Evolutionary conservation across 306 rosid genomes (phyloP).

Genomic region (Cicer yamashitae): DNA sequence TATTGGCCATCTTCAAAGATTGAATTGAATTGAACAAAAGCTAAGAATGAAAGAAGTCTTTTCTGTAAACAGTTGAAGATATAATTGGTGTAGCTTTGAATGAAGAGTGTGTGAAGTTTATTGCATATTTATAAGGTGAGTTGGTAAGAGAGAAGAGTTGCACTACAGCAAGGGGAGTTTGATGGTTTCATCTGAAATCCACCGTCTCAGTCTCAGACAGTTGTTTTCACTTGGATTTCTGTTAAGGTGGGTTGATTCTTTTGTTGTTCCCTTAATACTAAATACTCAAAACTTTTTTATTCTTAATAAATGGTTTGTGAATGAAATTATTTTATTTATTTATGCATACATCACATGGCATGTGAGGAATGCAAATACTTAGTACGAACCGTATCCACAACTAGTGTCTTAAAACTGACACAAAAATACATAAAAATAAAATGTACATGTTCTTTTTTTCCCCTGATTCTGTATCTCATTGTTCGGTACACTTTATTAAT

Average conservation of each 20-base stretch:
- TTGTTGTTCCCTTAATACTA: constrained; percentile 9
- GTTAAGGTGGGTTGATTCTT: constrained; percentile 40
- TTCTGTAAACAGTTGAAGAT: background rate
- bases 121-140: constrained; percentile 54
- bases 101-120: constrained; percentile 46
- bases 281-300: constrained; percentile 39
- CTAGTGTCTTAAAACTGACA: constrained; percentile 1
- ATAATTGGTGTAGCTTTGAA: constrained; percentile 35
- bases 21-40: constrained; percentile 2
- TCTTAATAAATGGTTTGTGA: background rate
- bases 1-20: constrained; percentile 58
- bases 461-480: background rate
- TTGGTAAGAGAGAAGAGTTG: constrained; percentile 29
- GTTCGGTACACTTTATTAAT: background rate
- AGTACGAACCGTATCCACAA: background rate
- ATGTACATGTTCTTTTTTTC: background rate
- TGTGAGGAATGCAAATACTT: background rate
- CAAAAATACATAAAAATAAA: constrained; percentile 21
- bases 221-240: constrained; percentile 53
- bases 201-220: constrained; percentile 50
- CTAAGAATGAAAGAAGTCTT: background rate
- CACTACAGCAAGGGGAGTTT: constrained; percentile 30
- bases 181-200: constrained; percentile 68
- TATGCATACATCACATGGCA: constrained; percentile 2
- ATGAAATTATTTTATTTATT: background rate